These are phyloP conservation scores for Saccharomycopsis oosterbeekiorum DNA, from an alignment of 805 yeast genomes.

Conservation along the genomic window DNA sequence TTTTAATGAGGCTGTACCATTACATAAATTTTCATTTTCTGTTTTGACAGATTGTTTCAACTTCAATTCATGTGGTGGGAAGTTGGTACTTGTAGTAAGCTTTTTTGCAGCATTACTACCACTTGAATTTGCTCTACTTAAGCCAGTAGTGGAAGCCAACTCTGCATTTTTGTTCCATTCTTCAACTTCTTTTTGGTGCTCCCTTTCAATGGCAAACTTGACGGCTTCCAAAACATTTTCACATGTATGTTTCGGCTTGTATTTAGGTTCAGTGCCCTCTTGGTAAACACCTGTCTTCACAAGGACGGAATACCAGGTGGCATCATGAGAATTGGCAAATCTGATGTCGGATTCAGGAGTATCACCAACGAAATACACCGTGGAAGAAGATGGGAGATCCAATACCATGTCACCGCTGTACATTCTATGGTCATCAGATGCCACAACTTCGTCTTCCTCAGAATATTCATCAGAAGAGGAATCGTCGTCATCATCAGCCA, in stretches of 20 bases:
- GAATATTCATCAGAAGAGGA: slow-evolving; percentile 25
- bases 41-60: neutral
- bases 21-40: neutral
- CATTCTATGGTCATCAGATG: neutral
- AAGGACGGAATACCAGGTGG: slow-evolving; percentile 74
- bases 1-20: neutral
- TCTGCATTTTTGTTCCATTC: slow-evolving; percentile 49
- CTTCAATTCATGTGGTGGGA: neutral
- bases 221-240: slow-evolving; percentile 76
- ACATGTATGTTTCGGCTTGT: slow-evolving; percentile 65
- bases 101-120: neutral
- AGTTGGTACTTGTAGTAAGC: neutral
- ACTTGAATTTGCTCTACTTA: neutral
- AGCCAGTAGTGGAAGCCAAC: slow-evolving; percentile 1
- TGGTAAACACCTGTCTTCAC: slow-evolving; percentile 85
- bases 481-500: slow-evolving; percentile 24
- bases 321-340: slow-evolving; percentile 80
- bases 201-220: slow-evolving; percentile 72
- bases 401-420: slow-evolving; percentile 3
- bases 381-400: slow-evolving; percentile 72
- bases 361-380: slow-evolving; percentile 84
- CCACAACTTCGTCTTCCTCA: slow-evolving; percentile 21
- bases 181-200: slow-evolving; percentile 57
- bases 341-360: slow-evolving; percentile 85
- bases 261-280: slow-evolving; percentile 69